Evolutionary conservation across 1,139 yeast genomes (phyloP), one percentile per base, ranked within the genome.

Genomic region (Protomyces inouyei): DNA sequence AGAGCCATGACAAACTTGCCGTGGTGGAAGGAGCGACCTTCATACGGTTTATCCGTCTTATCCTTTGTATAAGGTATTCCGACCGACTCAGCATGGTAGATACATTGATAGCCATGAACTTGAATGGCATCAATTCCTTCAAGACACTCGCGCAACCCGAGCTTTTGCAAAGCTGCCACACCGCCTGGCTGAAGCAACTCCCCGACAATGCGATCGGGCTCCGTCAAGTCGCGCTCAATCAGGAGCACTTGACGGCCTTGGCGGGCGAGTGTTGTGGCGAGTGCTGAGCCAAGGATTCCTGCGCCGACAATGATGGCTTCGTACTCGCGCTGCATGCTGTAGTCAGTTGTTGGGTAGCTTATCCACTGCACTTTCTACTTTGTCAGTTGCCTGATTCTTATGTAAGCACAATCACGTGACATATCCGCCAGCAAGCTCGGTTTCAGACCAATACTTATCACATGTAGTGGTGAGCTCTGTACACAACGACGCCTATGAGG

Each of bases 121-220:
- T 83, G 83, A 21, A 83, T 82, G 12, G 97, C 97, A 57, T 86
- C 93, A 65, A 93, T 93, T 67, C 83, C 83, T 71, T 90, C 89
- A 53, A 93, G 77, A 1, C 96, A 86, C 68, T 84, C 83, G 35
- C 56, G 82, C 88, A 93, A 84, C 3, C 97, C 98, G 40, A 93
- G 78, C 69, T 88, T 86, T 69, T 82, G 79, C 67, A 93, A 79
- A 0, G 97, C 95, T 73, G 87, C 83, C 45, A 92, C 78, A 14
- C 98, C 98, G 35, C 91, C 93, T 3, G 99, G 99, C 75, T 93
- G 99, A 81, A 93, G 81, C 72, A 93, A 81, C 75, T 93, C 99
- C 52, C 99, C 99, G 48, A 93, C 98, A 66, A 93, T 93, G 70
- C 98, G 82, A 75, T 93, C 97, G 0, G 98, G 98, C 74, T 85